Base-by-base conservation (phyloP, 352 stramenopile species). In the Saprolegnia parasitica region DNA sequence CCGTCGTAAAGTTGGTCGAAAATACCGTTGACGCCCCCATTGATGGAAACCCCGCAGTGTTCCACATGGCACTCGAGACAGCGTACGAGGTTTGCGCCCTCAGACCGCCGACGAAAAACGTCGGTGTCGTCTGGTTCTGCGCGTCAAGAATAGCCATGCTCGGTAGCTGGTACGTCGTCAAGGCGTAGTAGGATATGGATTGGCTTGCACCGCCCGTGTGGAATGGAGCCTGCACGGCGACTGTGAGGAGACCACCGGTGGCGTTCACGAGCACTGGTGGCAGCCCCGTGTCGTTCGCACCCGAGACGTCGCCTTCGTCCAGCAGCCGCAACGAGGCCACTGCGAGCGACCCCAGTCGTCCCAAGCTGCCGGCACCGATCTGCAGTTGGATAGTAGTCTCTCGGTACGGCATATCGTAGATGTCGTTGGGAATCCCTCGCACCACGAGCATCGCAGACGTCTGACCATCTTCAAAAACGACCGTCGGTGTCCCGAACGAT, bases 81-180 rank as follows among this genome's bases (percentile, higher is more conserved):
- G 56, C 45, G 42, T 79, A 79, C n/a, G 37, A 66, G 11, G 74
- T 79, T 26, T 40, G 68, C 16, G 65, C 60, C 4, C 58, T 74
- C 5, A 79, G 63, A 1, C 70, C 72, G 24, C 73, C 74, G 6
- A 79, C 37, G 21, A 67, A 54, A 35, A 83, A 57, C 0, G 8
- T 76, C 75, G 32, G 73, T 70, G 39, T 85, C 75, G 21, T 70
- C 67, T 1, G 79, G 74, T 9, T 72, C 29, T 0, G 70, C 42
- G 74, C 21, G 13, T 8, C 3, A 5, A 67, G 32, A 6, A 67
- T 10, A 0, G 10, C 5, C 42, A 10, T 24, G 10, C 5, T 24
- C 21, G 61, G 10, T 18, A 35, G 3, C 39, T 16, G 21, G 35
- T 60, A 60, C 45, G 56, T 56, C 5, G 37, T 67, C 32, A 56